These are phyloP conservation scores for Zygosaccharomyces sapae DNA, from an alignment of 1,139 yeast genomes.

Conservation along the genomic window DNA sequence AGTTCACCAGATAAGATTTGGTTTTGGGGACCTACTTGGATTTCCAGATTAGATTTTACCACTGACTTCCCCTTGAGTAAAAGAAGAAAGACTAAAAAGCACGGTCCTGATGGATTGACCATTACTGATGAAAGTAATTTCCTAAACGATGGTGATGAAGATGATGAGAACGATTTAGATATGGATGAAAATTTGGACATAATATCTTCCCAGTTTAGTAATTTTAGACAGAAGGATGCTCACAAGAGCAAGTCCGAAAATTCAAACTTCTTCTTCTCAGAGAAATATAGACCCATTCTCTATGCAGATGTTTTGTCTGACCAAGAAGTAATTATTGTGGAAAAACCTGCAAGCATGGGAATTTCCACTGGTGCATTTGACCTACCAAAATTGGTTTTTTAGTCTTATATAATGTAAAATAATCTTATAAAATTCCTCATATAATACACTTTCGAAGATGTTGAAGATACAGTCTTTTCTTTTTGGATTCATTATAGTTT, in stretches of 20 bases:
- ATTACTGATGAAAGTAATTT: conserved; percentile 40
- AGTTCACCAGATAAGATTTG: conserved; percentile 50
- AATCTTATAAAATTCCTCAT: neutral
- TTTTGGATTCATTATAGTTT: too few relatives aligned
- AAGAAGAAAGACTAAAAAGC: conserved; percentile 47
- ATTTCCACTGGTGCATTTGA: conserved; percentile 71
- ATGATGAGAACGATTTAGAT: conserved; percentile 37
- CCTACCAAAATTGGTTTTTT: conserved; percentile 60
- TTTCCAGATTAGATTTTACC: conserved; percentile 66
- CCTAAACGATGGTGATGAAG: conserved; percentile 33
- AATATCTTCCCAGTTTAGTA: conserved; percentile 15
- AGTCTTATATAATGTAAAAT: conserved; percentile 16
- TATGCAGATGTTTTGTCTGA: conserved; percentile 55
- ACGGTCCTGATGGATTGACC: conserved; percentile 60
- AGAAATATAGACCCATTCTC: conserved; percentile 71
- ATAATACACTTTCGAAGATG: neutral
- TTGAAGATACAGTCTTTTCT: neutral
- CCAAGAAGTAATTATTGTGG: conserved; percentile 64
- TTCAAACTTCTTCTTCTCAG: conserved; percentile 68
- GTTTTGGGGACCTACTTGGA: conserved; percentile 88
- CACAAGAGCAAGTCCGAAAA: conserved; percentile 33
- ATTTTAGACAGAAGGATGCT: conserved; percentile 32
- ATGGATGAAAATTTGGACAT: conserved; percentile 22
- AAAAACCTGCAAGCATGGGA: conserved; percentile 58
- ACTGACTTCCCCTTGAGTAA: conserved; percentile 50